A percentile compares a stretch with the other conserved stretches of the same genome.
These are phyloP conservation scores for Sporisorium sorghi DNA, from an alignment of 1,284 basidiomycete genomes.

Conservation along the genomic window DNA sequence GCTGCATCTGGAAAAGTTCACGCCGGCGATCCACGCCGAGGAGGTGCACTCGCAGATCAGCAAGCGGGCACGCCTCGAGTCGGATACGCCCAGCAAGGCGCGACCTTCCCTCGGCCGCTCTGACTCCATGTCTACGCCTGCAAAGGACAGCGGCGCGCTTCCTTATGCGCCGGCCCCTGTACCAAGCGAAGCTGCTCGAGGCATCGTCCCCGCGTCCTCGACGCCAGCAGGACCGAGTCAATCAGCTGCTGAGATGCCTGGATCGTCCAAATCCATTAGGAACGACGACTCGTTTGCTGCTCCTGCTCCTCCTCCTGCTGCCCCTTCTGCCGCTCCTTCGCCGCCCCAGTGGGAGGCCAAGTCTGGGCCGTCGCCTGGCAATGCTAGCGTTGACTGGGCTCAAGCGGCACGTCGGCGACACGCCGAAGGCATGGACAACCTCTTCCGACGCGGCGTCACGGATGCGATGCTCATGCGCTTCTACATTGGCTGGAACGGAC, in stretches of 20 bases:
- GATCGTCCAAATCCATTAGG: conserved; percentile 11
- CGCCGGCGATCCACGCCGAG: conserved; percentile 60
- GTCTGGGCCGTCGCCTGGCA: conserved; percentile 12
- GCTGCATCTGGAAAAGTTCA: conserved; percentile 64
- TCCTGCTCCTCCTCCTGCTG: not conserved
- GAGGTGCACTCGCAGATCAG: conserved; percentile 40
- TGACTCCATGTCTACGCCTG: conserved; percentile 33
- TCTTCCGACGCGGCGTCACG: conserved; percentile 64
- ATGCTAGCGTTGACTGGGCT: conserved; percentile 24
- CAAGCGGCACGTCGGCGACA: conserved; percentile 53
- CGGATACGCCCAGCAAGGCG: conserved; percentile 40
- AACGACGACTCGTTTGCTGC: conserved; percentile 25
- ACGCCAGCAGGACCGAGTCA: conserved; percentile 14
- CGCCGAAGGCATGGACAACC: conserved; percentile 61
- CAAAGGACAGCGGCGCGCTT: conserved; percentile 25
- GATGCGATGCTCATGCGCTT: conserved; percentile 65
- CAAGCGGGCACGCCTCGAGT: conserved; percentile 42
- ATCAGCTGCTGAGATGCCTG: conserved; percentile 16
- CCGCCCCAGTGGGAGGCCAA: conserved; percentile 20
- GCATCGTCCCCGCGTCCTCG: conserved; percentile 13
- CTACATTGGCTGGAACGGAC: conserved; percentile 66
- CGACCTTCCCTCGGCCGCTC: conserved; percentile 32
- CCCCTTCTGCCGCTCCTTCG: conserved; percentile 12
- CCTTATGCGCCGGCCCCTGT: conserved; percentile 35
- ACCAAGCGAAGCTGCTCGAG: conserved; percentile 42